Base-by-base conservation (phyloP, 2,329 filamentous ascomycete genomes). In the Fusarium kyushuense region DNA sequence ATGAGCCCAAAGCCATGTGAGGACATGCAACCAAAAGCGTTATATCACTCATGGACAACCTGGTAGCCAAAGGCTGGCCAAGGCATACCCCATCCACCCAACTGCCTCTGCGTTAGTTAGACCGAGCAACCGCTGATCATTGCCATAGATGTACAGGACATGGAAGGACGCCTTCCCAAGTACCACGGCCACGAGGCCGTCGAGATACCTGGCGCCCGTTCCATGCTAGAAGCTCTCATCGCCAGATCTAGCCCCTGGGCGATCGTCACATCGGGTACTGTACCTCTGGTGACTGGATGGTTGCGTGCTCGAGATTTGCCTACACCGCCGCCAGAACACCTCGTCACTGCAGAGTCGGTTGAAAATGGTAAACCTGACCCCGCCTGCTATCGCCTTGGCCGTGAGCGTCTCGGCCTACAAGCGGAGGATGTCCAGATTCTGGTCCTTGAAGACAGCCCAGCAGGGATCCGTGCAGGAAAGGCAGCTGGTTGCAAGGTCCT, bases 391-490 rank as follows among this genome's bases (percentile, higher is more conserved):
- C 78, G 84, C 51, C 83, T 94, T 52, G 92, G 91, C 17, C 86
- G 88, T 46, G 82, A 86, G 70, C 85, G 85, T 65, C 84, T 94
- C 17, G 84, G 83, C 1, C 77, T 89, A 21, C 76, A 83, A 21
- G 82, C 81, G 33, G 75, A 76, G 16, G 79, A 81, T 29, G 84
- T 79, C 54, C 79, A 81, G 32, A 80, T 95, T 42, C 83, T 97
- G 56, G 94, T 97, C 48, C 81, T 97, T 36, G 94, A 97, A 80
- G 94, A 97, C 81, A 92, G 92, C 57, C 94, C 94, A 7, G 92
- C 93, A 10, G 94, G 94, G 7, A 92, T 97, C 75, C 84, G 82
- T 68, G 89, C 94, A 29, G 94, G 94, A 48, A 96, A 94, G 80
- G 92, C 88, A 1, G 94, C 94, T 12, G 94, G 93, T 3, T 97